These are phyloP conservation scores for Alternaria ventricosa DNA, from an alignment of 2,329 filamentous ascomycete species.

Conservation along the genomic window DNA sequence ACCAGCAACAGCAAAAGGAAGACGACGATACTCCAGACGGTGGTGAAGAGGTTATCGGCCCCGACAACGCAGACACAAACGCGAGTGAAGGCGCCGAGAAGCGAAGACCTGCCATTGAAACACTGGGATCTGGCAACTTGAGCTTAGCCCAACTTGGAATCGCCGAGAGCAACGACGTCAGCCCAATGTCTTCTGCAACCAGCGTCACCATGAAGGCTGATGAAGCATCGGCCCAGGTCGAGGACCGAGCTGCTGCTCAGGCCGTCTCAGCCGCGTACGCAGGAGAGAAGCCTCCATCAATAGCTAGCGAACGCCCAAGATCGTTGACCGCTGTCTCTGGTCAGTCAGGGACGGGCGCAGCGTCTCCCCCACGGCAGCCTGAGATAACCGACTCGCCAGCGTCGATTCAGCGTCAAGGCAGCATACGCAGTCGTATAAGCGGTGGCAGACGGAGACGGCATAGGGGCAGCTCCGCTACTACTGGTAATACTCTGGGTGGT, in stretches of 20 bases:
- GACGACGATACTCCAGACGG: conserved; percentile 37
- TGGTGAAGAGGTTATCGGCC: conserved; percentile 53
- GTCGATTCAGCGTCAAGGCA: conserved; percentile 60
- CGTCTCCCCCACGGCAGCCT: conserved; percentile 67
- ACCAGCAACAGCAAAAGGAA: conserved; percentile 39
- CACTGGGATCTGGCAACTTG: conserved; percentile 85
- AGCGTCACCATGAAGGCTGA: conserved; percentile 61
- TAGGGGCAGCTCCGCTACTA: conserved; percentile 77
- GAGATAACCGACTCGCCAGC: conserved; percentile 67
- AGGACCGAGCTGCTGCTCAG: conserved; percentile 65
- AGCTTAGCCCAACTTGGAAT: conserved; percentile 90
- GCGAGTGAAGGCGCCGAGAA: conserved; percentile 33
- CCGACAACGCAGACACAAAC: conserved; percentile 32
- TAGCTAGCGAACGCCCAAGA: conserved; percentile 46
- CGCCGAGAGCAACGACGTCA: conserved; percentile 64
- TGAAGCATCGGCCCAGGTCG: conserved; percentile 61
- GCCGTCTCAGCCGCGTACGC: conserved; percentile 68
- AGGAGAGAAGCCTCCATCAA: conserved; percentile 46
- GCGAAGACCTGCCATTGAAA: conserved; percentile 80
- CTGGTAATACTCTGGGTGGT: conserved; percentile 71
- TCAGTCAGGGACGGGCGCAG: conserved; percentile 28
- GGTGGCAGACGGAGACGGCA: conserved; percentile 67
- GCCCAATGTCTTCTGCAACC: conserved; percentile 64
- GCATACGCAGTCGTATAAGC: conserved; percentile 62
- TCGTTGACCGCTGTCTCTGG: conserved; percentile 50